These are phyloP conservation scores for Alternaria arbusti DNA, from an alignment of 2,329 filamentous ascomycete species.

Conservation along the genomic window DNA sequence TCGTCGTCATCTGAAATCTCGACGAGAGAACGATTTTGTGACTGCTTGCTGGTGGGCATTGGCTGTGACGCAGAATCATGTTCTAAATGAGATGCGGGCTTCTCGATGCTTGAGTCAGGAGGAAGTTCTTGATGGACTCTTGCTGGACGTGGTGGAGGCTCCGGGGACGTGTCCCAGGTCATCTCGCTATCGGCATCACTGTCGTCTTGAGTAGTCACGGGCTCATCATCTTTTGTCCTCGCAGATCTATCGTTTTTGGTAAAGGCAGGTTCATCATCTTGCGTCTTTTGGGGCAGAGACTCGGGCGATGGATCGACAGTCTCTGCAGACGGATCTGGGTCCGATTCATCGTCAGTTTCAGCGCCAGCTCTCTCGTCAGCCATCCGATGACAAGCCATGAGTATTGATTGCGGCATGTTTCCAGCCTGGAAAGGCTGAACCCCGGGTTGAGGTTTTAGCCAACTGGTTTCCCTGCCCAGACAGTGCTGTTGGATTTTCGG, in stretches of 20 bases:
- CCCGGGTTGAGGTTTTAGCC: conserved; percentile 42
- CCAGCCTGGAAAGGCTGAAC: conserved; percentile 39
- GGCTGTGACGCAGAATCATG: background rate
- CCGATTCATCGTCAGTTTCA: conserved; percentile 14
- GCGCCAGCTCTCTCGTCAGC: conserved; percentile 25
- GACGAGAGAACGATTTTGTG: background rate
- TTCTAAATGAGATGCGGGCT: background rate
- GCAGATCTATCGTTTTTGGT: conserved; percentile 10
- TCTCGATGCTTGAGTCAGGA: conserved; percentile 39
- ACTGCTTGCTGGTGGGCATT: background rate
- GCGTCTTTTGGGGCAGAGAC: conserved; percentile 5
- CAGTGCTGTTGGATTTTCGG: conserved; percentile 58
- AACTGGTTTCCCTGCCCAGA: conserved; percentile 53
- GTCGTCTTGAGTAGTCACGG: conserved; percentile 12
- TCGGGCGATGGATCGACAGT: conserved; percentile 8
- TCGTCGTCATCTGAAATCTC: conserved; percentile 19
- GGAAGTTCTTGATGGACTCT: conserved; percentile 23
- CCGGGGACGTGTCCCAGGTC: conserved; percentile 27
- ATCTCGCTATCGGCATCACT: background rate
- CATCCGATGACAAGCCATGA: conserved; percentile 26
- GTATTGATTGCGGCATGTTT: conserved; percentile 48
- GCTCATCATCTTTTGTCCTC: conserved; percentile 13
- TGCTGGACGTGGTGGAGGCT: conserved; percentile 22
- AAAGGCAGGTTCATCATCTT: conserved; percentile 13
- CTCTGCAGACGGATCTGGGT: conserved; percentile 21